Conservation (phyloP, 495 filamentous ascomycete species). For the Aspergillus nanangensis region DNA sequence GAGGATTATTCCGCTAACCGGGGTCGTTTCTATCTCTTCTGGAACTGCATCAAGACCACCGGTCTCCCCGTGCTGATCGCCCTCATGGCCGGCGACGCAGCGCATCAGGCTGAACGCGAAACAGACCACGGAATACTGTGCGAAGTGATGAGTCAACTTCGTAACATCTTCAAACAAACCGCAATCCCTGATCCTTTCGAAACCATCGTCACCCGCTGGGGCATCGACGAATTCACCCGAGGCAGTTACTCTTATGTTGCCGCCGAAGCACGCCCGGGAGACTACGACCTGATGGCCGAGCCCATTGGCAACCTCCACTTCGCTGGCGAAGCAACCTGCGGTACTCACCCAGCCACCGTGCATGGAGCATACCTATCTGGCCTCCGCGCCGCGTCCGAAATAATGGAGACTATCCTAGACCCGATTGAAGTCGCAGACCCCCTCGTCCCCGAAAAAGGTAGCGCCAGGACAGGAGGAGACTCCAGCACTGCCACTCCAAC, state of each 20-base stretch:
- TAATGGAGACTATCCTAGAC: constrained; percentile 73
- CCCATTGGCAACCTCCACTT: constrained; percentile 87
- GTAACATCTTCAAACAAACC: constrained; percentile 57
- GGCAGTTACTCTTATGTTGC: constrained; percentile 95
- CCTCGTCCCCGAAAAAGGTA: constrained; percentile 62
- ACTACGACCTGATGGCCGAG: constrained; percentile 92
- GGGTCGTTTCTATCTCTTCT: constrained; percentile 94
- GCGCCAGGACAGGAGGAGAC: constrained; percentile 33
- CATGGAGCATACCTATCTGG: constrained; percentile 96
- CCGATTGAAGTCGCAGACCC: constrained; percentile 73
- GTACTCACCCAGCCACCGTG: constrained; percentile 92
- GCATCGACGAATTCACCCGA: constrained; percentile 77
- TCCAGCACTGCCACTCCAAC: constrained; percentile 21
- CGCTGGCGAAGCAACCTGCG: constrained; percentile 93
- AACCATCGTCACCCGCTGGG: constrained; percentile 92
- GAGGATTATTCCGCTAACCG: constrained; percentile 59
- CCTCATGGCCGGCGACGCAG: constrained; percentile 96
- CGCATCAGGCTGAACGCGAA: constrained; percentile 73
- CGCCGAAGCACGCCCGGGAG: constrained; percentile 70
- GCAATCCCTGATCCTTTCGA: constrained; percentile 74
- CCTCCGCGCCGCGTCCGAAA: constrained; percentile 78
- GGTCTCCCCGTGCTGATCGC: constrained; percentile 84
- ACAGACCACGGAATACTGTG: constrained; percentile 67
- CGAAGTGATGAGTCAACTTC: constrained; percentile 74
- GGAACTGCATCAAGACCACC: constrained; percentile 87